Evolutionary conservation across 2,329 filamentous ascomycete species (phyloP), one percentile per base, ranked within the genome.

Genomic region (Penicillium sumatraense): DNA sequence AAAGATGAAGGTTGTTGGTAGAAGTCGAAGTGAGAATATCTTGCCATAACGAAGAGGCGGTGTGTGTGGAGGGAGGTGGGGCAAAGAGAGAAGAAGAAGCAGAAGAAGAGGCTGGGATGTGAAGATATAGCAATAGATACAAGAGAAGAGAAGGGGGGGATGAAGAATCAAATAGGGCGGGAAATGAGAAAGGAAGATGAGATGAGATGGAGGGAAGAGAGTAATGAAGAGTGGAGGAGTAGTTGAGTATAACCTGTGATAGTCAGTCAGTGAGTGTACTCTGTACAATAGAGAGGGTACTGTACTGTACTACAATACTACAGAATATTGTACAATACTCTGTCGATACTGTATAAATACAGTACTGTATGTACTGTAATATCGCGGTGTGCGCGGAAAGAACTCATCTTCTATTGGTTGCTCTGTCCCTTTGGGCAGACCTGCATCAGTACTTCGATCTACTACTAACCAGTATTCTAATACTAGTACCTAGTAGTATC

Each of bases 401-500:
- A 33, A 51, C 47, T 53, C 42, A 38, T 48, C 33, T 27, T 8
- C 18, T 16, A 64, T 62, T 61, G 68, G 58, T 93, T 93, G 81
- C 92, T 89, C 81, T 89, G 90, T 89, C 96, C 96, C 46, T 83
- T 64, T 63, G 61, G 61, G 61, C 61, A 63, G 55, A 58, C 59
- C 48, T 63, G 61, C 61, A 60, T 56, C n/a, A n/a, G n/a, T n/a
- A n/a, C n/a, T n/a, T n/a, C n/a, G n/a, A n/a, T n/a, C n/a, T n/a
- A n/a, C n/a, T n/a, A n/a, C n/a, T n/a, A n/a, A n/a, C n/a, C n/a
- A n/a, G n/a, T n/a, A n/a, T n/a, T n/a, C n/a, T n/a, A n/a, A n/a
- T n/a, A n/a, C n/a, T n/a, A n/a, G n/a, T n/a, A n/a, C n/a, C n/a
- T n/a, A n/a, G n/a, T n/a, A n/a, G n/a, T n/a, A n/a, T n/a, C n/a